Evolutionary conservation across 352 stramenopile genomes (phyloP), one percentile per base, ranked within the genome.

Genomic region (Albugo candida): DNA sequence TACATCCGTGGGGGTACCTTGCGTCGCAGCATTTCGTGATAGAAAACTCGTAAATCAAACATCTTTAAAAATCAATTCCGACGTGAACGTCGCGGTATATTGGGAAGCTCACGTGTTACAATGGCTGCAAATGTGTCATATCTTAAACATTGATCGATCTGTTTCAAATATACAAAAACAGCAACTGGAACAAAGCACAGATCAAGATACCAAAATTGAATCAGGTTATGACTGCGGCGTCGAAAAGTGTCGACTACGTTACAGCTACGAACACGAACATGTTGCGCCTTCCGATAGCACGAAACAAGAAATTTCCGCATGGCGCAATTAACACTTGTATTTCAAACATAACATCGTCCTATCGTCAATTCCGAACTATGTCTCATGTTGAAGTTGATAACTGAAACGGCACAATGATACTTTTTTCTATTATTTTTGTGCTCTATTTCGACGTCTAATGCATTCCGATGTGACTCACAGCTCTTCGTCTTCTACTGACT

Each of bases 251-350:
- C 71, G 71, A 41, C 69, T 83, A 24, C 68, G 71, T 14, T 83
- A 65, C 47, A 54, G 59, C 40, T 83, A 75, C 52, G 59, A 80
- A 41, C 71, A 83, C 48, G 71, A 83, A 43, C 71, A 83, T 51
- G 68, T 83, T 13, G 71, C 68, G 2, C 56, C 71, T 11, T 78
- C 71, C 11, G 57, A 80, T 38, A 58, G 72, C 21, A 55, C 64
- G 35, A 81, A 80, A 56, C 47, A 61, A 13, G 67, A 80, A 48
- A 69, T 81, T 36, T 70, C 71, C 2, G 50, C 66, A 21, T 83
- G 71, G 71, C 68, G 71, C 3, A 43, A 8, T 19, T 43, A 43
- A 43, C 38, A 19, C 3, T 43, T 3, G 3, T 10, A 19, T 43
- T 24, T 43, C 20, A 43, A 43, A 43, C 38, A 3, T 31, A 31